A percentile compares a stretch with the other conserved stretches of the same genome.
Conservation (phyloP, 2,329 filamentous ascomycete species). For the Capronia americana region DNA sequence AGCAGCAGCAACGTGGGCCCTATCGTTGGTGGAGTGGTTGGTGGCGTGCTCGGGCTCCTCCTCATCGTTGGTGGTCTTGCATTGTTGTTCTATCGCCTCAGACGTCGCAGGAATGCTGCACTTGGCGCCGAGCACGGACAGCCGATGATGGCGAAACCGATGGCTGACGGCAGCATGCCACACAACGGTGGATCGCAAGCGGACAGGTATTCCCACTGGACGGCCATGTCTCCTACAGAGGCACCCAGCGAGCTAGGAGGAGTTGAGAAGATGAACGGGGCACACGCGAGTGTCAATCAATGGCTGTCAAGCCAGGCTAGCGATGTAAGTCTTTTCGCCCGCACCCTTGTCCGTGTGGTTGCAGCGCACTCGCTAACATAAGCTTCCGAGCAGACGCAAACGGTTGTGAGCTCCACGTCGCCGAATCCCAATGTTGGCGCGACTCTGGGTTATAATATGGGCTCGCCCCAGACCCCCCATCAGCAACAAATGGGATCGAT, state of each 20-base stretch:
- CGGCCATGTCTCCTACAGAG: conserved; percentile 32
- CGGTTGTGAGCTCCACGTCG: conserved; percentile 24
- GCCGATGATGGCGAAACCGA: conserved; percentile 18
- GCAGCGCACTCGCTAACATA: conserved; percentile 5
- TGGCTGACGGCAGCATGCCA: neutral
- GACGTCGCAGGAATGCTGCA: conserved; percentile 20
- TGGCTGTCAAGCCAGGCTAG: conserved; percentile 37
- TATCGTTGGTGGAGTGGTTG: conserved; percentile 40
- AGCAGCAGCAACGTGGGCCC: conserved; percentile 32
- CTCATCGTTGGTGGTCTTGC: conserved; percentile 29
- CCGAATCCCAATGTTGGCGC: conserved; percentile 20
- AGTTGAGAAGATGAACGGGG: conserved; percentile 16
- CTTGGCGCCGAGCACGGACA: conserved; percentile 8
- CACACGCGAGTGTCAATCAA: conserved; percentile 31
- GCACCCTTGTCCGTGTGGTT: neutral
- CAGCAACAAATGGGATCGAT: conserved; percentile 17
- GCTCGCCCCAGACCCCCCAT: conserved; percentile 13
- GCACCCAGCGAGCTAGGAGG: conserved; percentile 26
- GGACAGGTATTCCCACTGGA: conserved; percentile 33
- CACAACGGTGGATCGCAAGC: conserved; percentile 18
- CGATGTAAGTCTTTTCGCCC: conserved; percentile 28
- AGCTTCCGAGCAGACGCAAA: conserved; percentile 16
- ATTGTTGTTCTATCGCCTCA: conserved; percentile 30
- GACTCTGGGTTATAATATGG: conserved; percentile 19
- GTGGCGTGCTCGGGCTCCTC: conserved; percentile 36